These are phyloP conservation scores for Polyplosphaeria fusca DNA, from an alignment of 495 filamentous ascomycete species.

Conservation along the genomic window DNA sequence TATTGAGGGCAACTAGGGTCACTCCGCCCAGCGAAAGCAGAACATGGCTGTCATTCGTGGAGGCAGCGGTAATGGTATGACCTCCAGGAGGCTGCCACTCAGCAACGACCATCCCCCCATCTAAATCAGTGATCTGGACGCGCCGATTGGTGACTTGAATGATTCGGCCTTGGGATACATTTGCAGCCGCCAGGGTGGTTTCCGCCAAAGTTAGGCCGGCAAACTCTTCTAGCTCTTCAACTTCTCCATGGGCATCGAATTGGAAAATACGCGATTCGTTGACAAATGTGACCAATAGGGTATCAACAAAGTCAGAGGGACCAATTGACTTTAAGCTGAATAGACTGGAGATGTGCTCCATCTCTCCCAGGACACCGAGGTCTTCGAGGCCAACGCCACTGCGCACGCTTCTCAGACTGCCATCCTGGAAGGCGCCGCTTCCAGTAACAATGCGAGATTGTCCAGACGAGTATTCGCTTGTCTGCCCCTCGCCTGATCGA, in stretches of 20 bases:
- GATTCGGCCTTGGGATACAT: constrained; percentile 59
- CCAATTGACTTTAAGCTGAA: constrained; percentile 59
- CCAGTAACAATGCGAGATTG: constrained; percentile 92
- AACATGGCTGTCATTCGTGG: constrained; percentile 64
- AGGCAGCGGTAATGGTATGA: constrained; percentile 70
- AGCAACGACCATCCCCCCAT: constrained; percentile 60
- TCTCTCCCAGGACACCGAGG: constrained; percentile 73
- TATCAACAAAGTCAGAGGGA: constrained; percentile 55
- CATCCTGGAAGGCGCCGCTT: constrained; percentile 82
- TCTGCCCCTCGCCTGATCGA: constrained; percentile 68
- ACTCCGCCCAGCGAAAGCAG: constrained; percentile 73
- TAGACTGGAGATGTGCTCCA: constrained; percentile 69
- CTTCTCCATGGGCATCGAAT: constrained; percentile 71
- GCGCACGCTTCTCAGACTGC: constrained; percentile 79
- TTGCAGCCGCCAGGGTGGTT: constrained; percentile 68
- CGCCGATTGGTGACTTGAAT: constrained; percentile 73
- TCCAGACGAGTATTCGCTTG: constrained; percentile 88
- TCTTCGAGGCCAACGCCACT: constrained; percentile 95
- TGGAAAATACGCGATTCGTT: constrained; percentile 79
- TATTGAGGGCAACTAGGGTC: constrained; percentile 61
- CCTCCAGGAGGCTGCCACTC: constrained; percentile 62
- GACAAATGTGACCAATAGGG: constrained; percentile 74
- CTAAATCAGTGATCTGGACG: constrained; percentile 62
- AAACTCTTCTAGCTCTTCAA: constrained; percentile 79
- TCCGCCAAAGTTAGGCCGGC: constrained; percentile 65